Evolutionary conservation across 2,329 filamentous ascomycete species (phyloP).

Genomic region (Colletotrichum tanaceti): DNA sequence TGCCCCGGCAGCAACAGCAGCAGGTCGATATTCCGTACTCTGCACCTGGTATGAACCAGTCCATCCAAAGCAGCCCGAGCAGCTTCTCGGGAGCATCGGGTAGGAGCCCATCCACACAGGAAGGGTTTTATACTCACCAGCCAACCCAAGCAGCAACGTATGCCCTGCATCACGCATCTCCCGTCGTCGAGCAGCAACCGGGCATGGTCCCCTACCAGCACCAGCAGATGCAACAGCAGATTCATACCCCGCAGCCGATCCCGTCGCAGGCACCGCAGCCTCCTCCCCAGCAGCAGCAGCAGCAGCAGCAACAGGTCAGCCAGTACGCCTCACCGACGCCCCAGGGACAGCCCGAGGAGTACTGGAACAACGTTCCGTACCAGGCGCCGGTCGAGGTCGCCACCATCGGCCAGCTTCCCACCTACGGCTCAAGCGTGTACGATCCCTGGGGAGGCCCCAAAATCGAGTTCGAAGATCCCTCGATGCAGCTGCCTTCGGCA

Average conservation of each 20-base stretch:
- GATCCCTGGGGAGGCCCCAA: conserved; percentile 65
- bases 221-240: conserved; percentile 52
- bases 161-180: conserved; percentile 59
- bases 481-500: conserved; percentile 69
- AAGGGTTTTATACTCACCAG: conserved; percentile 69
- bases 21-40: conserved; percentile 64
- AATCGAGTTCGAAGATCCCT: conserved; percentile 67
- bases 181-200: conserved; percentile 57
- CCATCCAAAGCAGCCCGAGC: conserved; percentile 69
- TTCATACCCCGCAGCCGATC: conserved; percentile 52
- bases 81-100: conserved; percentile 68
- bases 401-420: conserved; percentile 63
- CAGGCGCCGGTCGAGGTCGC: conserved; percentile 68
- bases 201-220: conserved; percentile 57
- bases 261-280: conserved; percentile 42
- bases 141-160: conserved; percentile 61
- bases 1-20: conserved; percentile 55
- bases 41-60: conserved; percentile 59
- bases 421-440: conserved; percentile 62
- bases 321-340: conserved; percentile 48
- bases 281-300: conserved; percentile 45
- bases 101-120: conserved; percentile 64
- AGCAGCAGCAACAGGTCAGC: conserved; percentile 48
- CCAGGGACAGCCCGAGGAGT: conserved; percentile 61
- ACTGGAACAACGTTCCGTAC: conserved; percentile 64